A percentile compares a stretch with the other conserved stretches of the same genome.
These are phyloP conservation scores for Rosa lucieae DNA, from an alignment of 306 rosid species.

Conservation along the genomic window DNA sequence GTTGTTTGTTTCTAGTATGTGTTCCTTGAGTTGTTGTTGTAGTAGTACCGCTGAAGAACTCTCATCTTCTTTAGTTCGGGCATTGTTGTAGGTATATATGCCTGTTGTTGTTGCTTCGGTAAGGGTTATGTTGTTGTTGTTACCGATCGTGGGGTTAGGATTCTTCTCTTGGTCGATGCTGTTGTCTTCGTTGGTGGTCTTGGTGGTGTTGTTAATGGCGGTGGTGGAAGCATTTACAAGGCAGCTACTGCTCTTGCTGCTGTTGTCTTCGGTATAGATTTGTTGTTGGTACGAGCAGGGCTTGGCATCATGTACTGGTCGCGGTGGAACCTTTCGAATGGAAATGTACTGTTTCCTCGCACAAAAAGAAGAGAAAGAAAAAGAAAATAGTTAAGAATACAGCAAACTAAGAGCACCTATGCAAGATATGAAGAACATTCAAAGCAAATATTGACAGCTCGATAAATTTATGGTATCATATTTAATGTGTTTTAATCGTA, in stretches of 20 bases:
- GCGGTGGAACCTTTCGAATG: neutral
- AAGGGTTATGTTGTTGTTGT: neutral
- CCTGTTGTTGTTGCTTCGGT: neutral
- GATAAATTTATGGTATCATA: neutral
- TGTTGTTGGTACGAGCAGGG: neutral
- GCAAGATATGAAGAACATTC: neutral
- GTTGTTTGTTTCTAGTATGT: conserved; percentile 24
- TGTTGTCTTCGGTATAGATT: neutral
- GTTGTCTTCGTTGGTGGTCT: neutral
- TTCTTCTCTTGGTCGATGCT: neutral
- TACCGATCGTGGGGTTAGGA: neutral
- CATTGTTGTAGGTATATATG: neutral
- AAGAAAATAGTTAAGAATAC: neutral
- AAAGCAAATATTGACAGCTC: neutral
- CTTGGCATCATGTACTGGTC: neutral
- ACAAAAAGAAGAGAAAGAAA: neutral
- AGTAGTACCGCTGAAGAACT: conserved; percentile 4
- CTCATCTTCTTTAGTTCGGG: conserved; percentile 15
- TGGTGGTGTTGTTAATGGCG: neutral
- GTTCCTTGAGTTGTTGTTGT: conserved; percentile 24
- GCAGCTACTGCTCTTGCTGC: neutral
- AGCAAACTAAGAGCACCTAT: neutral
- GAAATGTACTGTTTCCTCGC: conserved; percentile 19
- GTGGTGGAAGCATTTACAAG: neutral
- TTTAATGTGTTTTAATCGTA: neutral